Percentiles rank a stretch among this genome's conserved stretches.
These are phyloP conservation scores for Penicilliopsis zonata DNA, from an alignment of 495 filamentous ascomycete genomes.

Conservation along the genomic window DNA sequence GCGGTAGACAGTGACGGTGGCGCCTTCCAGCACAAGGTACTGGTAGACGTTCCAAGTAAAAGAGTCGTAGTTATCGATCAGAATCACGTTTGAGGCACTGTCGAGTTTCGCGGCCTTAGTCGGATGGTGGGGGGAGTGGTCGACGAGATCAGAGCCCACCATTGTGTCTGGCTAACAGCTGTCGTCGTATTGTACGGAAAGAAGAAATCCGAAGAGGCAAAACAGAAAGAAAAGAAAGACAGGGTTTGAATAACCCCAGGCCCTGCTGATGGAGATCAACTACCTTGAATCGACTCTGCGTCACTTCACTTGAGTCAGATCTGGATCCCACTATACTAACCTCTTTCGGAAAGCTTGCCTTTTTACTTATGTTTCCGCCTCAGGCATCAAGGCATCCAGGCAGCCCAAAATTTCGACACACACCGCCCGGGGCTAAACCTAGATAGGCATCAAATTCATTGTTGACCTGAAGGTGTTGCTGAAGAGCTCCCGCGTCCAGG, in stretches of 20 bases:
- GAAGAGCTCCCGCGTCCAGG: slow-evolving; percentile 1
- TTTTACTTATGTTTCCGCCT: too few species aligned
- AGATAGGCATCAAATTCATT: slow-evolving; percentile 23
- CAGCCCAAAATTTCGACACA: slow-evolving; percentile 9
- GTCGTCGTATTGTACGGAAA: neutral
- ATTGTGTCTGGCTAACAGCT: slow-evolving; percentile 6
- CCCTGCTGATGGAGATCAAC: neutral
- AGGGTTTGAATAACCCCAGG: too few species aligned
- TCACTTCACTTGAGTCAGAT: neutral
- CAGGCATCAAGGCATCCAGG: neutral
- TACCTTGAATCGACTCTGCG: neutral
- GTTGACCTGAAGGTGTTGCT: slow-evolving; percentile 23
- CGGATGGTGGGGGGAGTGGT: slow-evolving; percentile 78
- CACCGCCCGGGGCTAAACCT: slow-evolving; percentile 28
- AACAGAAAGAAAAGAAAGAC: neutral
- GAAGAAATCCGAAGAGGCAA: neutral
- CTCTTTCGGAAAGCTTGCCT: neutral
- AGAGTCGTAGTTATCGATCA: slow-evolving; percentile 99
- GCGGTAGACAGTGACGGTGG: slow-evolving; percentile 73
- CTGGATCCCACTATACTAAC: too few species aligned
- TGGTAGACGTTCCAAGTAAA: slow-evolving; percentile 99
- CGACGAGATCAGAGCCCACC: slow-evolving; percentile 51
- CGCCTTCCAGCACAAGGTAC: slow-evolving; percentile 89
- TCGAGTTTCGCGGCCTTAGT: slow-evolving; percentile 52
- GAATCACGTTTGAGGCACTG: slow-evolving; percentile 76